These are phyloP conservation scores for Chrysoporthe deuterocubensis DNA, from an alignment of 2,329 filamentous ascomycete species.

Conservation along the genomic window DNA sequence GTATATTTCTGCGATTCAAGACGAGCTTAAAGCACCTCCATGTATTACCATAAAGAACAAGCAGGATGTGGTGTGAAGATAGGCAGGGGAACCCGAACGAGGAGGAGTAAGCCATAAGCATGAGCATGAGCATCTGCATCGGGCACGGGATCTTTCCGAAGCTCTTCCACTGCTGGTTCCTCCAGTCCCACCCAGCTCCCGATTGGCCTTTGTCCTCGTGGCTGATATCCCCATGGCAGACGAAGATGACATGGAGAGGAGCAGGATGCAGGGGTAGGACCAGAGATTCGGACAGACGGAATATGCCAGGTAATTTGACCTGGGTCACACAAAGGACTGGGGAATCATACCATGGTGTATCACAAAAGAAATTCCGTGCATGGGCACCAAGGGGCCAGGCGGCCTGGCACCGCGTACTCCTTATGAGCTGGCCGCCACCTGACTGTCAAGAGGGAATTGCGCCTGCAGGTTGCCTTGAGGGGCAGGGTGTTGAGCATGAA, in stretches of 20 bases:
- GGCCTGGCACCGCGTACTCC: neutral
- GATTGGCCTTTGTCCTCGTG: too few relatives aligned
- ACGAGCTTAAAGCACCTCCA: neutral
- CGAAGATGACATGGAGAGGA: neutral
- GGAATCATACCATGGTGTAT: slow-evolving; percentile 3
- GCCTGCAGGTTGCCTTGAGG: neutral
- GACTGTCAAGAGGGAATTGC: neutral
- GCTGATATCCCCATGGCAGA: neutral
- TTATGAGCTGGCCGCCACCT: neutral
- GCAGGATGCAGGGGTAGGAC: neutral
- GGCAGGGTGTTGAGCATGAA: neutral
- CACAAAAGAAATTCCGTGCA: neutral
- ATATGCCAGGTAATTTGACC: neutral
- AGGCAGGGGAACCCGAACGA: neutral
- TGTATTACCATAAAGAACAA: neutral
- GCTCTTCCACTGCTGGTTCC: too few relatives aligned
- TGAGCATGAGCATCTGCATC: neutral
- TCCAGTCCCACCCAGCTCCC: too few relatives aligned
- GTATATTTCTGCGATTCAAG: neutral
- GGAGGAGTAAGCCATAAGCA: neutral
- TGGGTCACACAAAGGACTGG: slow-evolving; percentile 7
- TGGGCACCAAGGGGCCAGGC: neutral
- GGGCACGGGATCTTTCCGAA: neutral
- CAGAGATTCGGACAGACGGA: neutral
- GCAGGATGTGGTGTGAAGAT: neutral